Conservation (phyloP, 345 rosid genomes). For the Euphorbia tirucalli region DNA sequence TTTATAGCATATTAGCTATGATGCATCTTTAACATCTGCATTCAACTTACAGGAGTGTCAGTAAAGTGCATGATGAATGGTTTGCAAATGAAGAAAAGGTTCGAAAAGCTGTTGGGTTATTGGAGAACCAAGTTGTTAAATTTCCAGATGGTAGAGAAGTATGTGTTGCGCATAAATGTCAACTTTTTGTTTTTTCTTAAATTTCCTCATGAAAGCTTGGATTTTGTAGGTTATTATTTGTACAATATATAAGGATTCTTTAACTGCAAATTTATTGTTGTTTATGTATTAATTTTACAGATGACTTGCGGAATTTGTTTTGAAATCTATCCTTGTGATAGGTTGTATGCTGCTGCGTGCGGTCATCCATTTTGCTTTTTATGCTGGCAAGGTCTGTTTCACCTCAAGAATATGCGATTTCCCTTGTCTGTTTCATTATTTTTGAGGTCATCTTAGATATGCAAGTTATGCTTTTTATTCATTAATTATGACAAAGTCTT, state of each 20-base stretch:
- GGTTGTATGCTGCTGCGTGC: conserved; percentile 28
- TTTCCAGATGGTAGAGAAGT: conserved; percentile 31
- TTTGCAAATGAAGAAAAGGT: conserved; percentile 36
- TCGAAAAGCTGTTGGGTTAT: conserved; percentile 30
- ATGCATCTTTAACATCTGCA: not conserved
- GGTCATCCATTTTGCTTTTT: conserved; percentile 34
- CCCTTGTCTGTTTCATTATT: conserved; percentile 8
- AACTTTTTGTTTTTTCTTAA: not conserved
- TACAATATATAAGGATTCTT: not conserved
- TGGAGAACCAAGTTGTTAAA: conserved; percentile 19
- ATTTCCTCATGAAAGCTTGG: not conserved
- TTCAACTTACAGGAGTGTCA: conserved; percentile 27
- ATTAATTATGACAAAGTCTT: not conserved
- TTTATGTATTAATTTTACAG: conserved; percentile 13
- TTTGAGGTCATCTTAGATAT: not conserved
- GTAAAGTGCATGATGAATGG: conserved; percentile 41
- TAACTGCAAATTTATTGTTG: not conserved
- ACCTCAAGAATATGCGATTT: not conserved
- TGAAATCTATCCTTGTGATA: conserved; percentile 23
- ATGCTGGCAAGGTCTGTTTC: conserved; percentile 33
- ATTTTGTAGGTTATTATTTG: not conserved
- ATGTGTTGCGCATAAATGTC: not conserved
- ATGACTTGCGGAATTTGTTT: conserved; percentile 38
- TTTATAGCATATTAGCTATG: not conserved
- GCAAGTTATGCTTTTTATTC: not conserved